Conservation (phyloP, 225 moss, liverwort and hornwort genomes). For the Climacium dendroides region DNA sequence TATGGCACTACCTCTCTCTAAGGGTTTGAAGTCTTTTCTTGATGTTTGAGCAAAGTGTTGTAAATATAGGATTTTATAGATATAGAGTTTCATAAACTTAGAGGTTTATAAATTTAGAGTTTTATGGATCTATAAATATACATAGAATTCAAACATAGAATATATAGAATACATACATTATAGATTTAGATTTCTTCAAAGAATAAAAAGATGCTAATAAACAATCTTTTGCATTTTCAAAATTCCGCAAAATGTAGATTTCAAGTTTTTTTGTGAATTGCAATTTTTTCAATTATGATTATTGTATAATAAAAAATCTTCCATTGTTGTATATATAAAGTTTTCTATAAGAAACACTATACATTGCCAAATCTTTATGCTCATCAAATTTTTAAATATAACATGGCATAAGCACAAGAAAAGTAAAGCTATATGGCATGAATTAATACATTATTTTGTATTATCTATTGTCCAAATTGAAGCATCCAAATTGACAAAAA, state of each 20-base stretch:
- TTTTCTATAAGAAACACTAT: neutral
- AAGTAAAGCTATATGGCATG: neutral
- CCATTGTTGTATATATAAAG: accelerated
- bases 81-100: too few species aligned
- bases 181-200: neutral
- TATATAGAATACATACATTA: too few species aligned
- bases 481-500: neutral
- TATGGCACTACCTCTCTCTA: accelerated
- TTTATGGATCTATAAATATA: neutral
- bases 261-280: neutral
- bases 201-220: neutral
- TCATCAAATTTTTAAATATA: neutral
- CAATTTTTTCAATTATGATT: too few species aligned
- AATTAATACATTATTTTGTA: neutral
- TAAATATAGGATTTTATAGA: neutral
- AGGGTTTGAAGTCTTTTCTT: neutral
- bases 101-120: too few species aligned
- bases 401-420: too few species aligned
- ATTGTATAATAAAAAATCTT: neutral
- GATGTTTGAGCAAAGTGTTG: neutral
- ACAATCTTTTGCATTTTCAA: neutral
- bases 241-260: neutral
- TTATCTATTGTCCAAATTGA: accelerated
- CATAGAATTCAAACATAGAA: neutral
- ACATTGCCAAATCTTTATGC: accelerated